A percentile compares a stretch with the other conserved stretches of the same genome.
Evolutionary conservation across 2,329 filamentous ascomycete genomes (phyloP).

Genomic region (Colletotrichum theobromicola): DNA sequence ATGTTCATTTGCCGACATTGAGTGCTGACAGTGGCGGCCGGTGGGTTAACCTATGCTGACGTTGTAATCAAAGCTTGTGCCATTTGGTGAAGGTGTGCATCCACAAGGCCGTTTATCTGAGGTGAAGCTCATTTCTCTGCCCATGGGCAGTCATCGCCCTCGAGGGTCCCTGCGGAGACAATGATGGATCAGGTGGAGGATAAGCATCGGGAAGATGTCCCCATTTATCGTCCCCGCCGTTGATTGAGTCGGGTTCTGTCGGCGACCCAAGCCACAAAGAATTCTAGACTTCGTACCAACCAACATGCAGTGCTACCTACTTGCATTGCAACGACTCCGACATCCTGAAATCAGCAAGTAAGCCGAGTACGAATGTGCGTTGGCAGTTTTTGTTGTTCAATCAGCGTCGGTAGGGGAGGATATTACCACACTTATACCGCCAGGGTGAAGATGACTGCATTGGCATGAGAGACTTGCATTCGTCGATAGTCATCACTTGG

Average conservation of each 20-base stretch:
- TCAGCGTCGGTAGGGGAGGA: not conserved
- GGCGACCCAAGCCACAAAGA: not conserved
- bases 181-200: not conserved
- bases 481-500: too few relatives aligned
- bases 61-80: not conserved
- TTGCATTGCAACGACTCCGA: not conserved
- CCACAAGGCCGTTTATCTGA: not conserved
- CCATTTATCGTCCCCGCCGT: not conserved
- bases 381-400: not conserved
- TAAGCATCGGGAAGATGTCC: not conserved
- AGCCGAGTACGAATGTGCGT: not conserved
- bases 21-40: not conserved
- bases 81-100: not conserved
- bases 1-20: not conserved
- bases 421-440: not conserved
- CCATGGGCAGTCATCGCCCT: not conserved
- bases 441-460: too few relatives aligned
- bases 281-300: not conserved
- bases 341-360: not conserved
- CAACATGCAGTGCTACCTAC: not conserved
- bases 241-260: not conserved
- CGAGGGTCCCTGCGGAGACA: not conserved
- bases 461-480: too few relatives aligned
- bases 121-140: not conserved
- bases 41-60: not conserved